Evolutionary conservation across 202 grass and related monocot species (phyloP).

Genomic region (Panicum hallii): DNA sequence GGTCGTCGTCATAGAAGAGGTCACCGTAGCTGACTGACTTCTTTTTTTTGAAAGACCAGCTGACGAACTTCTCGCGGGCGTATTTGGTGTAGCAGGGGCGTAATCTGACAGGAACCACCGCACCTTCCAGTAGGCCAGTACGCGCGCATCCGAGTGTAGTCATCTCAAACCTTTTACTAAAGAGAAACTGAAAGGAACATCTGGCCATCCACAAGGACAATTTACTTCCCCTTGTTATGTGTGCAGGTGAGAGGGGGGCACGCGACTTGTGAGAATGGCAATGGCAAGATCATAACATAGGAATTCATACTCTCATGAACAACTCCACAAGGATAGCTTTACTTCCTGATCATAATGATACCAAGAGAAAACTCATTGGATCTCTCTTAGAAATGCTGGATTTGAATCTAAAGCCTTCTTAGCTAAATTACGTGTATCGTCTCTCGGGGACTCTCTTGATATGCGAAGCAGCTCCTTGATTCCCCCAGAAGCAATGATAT

Average conservation of each 20-base stretch:
- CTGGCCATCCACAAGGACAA: background rate
- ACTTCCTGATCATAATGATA: background rate
- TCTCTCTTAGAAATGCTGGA: conserved; percentile 65
- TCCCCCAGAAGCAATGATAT: conserved; percentile 79
- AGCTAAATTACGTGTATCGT: conserved; percentile 78
- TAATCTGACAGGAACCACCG: too few relatives aligned
- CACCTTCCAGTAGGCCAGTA: too few relatives aligned
- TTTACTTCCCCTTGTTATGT: background rate
- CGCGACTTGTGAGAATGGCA: background rate
- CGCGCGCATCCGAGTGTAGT: too few relatives aligned
- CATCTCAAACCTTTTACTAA: too few relatives aligned
- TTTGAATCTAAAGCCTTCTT: conserved; percentile 89
- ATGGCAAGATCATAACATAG: background rate
- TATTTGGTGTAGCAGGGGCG: too few relatives aligned
- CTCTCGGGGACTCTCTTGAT: conserved; percentile 72
- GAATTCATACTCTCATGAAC: background rate
- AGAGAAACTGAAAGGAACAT: background rate
- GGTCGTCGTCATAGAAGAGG: too few relatives aligned
- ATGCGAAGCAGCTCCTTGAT: conserved; percentile 91
- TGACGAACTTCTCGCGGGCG: too few relatives aligned
- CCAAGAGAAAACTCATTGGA: conserved; percentile 40
- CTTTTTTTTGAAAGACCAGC: too few relatives aligned
- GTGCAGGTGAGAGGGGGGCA: too few relatives aligned
- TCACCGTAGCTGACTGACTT: too few relatives aligned
- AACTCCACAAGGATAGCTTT: background rate